Evolutionary conservation across 2,329 filamentous ascomycete genomes (phyloP), one percentile per base, ranked within the genome.

Genomic region (Ambrosiella cleistominuta): DNA sequence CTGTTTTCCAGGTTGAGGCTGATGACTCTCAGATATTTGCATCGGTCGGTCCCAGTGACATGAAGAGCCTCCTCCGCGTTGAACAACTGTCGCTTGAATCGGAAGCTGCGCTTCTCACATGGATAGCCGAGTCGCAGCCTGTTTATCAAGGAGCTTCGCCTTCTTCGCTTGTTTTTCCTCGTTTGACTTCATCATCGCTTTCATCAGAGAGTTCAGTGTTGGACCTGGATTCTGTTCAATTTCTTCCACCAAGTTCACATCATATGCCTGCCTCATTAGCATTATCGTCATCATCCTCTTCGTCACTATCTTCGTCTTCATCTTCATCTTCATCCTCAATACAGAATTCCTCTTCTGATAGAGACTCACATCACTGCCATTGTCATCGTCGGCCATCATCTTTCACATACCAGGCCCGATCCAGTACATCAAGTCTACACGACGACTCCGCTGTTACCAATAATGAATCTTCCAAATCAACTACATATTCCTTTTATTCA

Each of bases 41-140:
- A 56, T 55, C 59, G 15, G 56, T 61, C 13, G 52, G 59, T 12
- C 59, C 59, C 56, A 52, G 47, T 50, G 53, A 56, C 12, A 61
- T 61, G 56, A 59, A 59, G 17, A 38, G 27, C 13, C 56, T 61
- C 36, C 38, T 61, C 7, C 56, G 59, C 8, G 38, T 49, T 7
- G 56, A 61, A 19, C 49, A 53, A 12, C 44, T 58, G 17, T 57
- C 59, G 42, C 39, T 61, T 15, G 59, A 61, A 17, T 58, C 52
- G 39, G 56, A 61, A 56, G 56, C 59, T 35, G 56, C 50, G 13
- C 42, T 61, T 7, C 45, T 61, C 27, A 56, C 38, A 13, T 61
- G 59, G 59, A 61, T 61, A 50, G 52, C 52, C 35, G 56, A 61
- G 42, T 54, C 39, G 15, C 45, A 56, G 19, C 50, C 50, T 19